Conservation (phyloP, 306 rosid genomes). For the Cucurbita argyrosperma region DNA sequence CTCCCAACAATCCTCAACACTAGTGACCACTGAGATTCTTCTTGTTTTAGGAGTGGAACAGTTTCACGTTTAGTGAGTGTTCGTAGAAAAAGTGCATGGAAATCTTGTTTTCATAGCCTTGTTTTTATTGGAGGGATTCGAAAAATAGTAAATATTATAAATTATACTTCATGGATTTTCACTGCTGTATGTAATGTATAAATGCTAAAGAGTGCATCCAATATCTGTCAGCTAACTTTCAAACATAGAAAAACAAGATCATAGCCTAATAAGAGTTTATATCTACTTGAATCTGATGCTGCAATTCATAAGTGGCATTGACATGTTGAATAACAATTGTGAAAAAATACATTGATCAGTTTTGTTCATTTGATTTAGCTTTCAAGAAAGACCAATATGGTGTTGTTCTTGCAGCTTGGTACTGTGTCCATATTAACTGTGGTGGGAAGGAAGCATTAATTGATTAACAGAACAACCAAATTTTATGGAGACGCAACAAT, state of each 20-base stretch:
- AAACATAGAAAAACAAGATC: not conserved
- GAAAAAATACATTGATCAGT: not conserved
- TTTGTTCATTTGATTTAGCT: not conserved
- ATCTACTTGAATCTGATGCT: not conserved
- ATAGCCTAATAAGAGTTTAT: not conserved
- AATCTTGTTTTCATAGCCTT: not conserved
- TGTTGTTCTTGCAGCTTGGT: constrained; percentile 13
- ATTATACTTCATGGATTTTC: not conserved
- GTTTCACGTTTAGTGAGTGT: constrained; percentile 18
- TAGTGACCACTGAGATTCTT: not conserved
- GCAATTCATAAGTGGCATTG: not conserved
- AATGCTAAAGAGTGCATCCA: not conserved
- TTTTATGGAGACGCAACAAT: constrained; percentile 23
- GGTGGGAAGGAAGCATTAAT: constrained; percentile 20
- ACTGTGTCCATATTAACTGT: constrained; percentile 39
- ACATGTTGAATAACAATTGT: not conserved
- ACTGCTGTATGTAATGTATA: not conserved
- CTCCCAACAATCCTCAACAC: too few relatives aligned
- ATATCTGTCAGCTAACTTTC: not conserved
- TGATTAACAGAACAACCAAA: not conserved
- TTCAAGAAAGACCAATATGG: not conserved
- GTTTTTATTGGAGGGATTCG: not conserved
- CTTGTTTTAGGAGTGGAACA: constrained; percentile 14
- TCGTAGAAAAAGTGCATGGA: not conserved
- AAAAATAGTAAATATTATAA: not conserved